These are phyloP conservation scores for Talaromyces stipitatus DNA, from an alignment of 495 filamentous ascomycete species.

Conservation along the genomic window DNA sequence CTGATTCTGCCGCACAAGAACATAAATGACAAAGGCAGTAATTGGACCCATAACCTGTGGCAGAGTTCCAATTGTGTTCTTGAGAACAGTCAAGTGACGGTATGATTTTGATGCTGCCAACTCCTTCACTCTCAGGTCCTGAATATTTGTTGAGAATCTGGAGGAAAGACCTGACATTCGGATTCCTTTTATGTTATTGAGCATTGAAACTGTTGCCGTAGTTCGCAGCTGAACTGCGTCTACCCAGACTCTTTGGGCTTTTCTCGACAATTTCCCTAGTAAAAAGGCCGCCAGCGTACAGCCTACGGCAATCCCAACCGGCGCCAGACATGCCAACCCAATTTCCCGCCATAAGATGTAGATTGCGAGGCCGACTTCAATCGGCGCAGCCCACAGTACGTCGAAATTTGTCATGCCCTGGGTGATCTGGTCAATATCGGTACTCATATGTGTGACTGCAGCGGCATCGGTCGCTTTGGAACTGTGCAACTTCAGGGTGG, in stretches of 20 bases:
- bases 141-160: not conserved
- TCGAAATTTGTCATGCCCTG: conserved; percentile 24
- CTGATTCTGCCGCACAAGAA: not conserved
- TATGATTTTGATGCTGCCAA: not conserved
- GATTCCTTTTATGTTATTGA: conserved; percentile 26
- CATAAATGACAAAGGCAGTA: not conserved
- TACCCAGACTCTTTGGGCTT: conserved; percentile 36
- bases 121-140: not conserved
- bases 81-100: not conserved
- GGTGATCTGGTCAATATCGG: conserved; percentile 36
- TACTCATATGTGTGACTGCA: conserved; percentile 46
- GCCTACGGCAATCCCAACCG: conserved; percentile 33
- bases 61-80: not conserved
- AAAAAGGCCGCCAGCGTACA: not conserved
- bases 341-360: conserved; percentile 40
- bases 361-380: conserved; percentile 46
- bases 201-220: conserved; percentile 18
- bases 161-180: conserved; percentile 17
- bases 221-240: conserved; percentile 34
- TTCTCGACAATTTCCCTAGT: not conserved
- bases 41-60: not conserved
- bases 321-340: conserved; percentile 26
- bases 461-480: conserved; percentile 27
- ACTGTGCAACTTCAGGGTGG: conserved; percentile 17
- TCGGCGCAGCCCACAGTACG: conserved; percentile 37